phyloP scores from a whole-genome alignment of 169 alveolate genomes.

The Cryptosporidium canis region DNA sequence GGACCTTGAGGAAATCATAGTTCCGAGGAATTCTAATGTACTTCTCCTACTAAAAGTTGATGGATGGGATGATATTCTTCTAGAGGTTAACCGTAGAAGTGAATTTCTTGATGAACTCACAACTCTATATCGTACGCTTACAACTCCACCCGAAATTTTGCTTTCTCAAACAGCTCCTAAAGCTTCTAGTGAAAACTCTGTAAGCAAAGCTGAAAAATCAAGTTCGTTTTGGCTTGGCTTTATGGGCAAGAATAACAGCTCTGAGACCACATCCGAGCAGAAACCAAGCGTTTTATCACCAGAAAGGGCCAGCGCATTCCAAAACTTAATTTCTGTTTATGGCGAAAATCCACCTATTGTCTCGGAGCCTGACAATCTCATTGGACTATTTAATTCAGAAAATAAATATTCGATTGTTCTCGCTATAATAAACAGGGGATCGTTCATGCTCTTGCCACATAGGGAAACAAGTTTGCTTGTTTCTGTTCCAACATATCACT shows the following conservation, averaged over 20 bases:
- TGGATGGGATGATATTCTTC: constrained; percentile 70
- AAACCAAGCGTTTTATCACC: constrained; percentile 23
- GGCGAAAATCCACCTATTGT: constrained; percentile 62
- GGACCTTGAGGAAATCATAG: constrained; percentile 42
- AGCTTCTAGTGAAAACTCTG: not conserved
- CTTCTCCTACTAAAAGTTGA: constrained; percentile 33
- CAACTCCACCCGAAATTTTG: constrained; percentile 67
- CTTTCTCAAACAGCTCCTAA: constrained; percentile 42
- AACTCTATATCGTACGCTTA: constrained; percentile 35
- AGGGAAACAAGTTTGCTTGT: constrained; percentile 59
- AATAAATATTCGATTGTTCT: constrained; percentile 64
- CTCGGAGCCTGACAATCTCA: constrained; percentile 52
- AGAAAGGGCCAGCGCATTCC: constrained; percentile 51
- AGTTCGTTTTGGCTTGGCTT: constrained; percentile 55
- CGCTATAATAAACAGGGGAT: constrained; percentile 30
- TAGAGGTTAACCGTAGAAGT: constrained; percentile 58
- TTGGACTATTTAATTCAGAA: constrained; percentile 61
- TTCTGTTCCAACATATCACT: constrained; percentile 65
- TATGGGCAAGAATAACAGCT: not conserved
- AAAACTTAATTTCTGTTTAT: constrained; percentile 55
- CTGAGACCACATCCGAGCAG: not conserved
- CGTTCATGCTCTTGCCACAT: constrained; percentile 71
- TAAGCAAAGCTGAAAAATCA: constrained; percentile 18
- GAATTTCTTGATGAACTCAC: constrained; percentile 53
- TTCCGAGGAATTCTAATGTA: constrained; percentile 59